phyloP scores from a whole-genome alignment of 148 eudicot species.

The Rhododendron ovatum region DNA sequence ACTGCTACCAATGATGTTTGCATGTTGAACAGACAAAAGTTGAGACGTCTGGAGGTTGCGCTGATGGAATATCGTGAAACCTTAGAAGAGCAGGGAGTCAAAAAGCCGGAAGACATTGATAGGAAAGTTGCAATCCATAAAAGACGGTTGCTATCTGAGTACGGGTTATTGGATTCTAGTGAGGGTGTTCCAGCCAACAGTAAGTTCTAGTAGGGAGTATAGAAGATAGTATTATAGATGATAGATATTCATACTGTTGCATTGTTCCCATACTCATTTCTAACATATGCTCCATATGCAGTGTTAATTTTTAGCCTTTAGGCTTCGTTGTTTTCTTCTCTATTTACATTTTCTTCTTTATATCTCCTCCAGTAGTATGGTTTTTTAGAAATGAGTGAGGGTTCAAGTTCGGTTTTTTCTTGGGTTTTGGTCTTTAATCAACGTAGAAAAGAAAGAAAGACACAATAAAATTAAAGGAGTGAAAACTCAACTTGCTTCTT shows the following conservation, averaged over 20 bases:
- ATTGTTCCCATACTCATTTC: neutral
- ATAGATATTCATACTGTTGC: neutral
- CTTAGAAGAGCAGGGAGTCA: slow-evolving; percentile 74
- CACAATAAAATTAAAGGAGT: neutral
- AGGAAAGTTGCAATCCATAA: slow-evolving; percentile 61
- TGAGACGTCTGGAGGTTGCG: slow-evolving; percentile 88
- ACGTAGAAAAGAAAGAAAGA: neutral
- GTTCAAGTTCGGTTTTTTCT: neutral
- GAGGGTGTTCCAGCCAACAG: slow-evolving; percentile 51
- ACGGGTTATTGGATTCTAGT: slow-evolving; percentile 51
- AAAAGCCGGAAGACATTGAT: slow-evolving; percentile 73
- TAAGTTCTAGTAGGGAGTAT: slow-evolving; percentile 31
- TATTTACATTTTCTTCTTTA: neutral
- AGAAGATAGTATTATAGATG: neutral
- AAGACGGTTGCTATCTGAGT: slow-evolving; percentile 60
- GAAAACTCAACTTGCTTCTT: neutral
- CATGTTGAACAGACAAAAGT: slow-evolving; percentile 56
- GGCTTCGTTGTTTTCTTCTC: neutral
- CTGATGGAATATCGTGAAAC: slow-evolving; percentile 91
- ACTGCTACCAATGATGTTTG: neutral
- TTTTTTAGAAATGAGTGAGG: neutral
- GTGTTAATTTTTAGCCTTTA: neutral
- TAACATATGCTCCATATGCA: neutral
- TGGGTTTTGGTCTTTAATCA: neutral
- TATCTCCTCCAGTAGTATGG: neutral